Conservation (phyloP, 768 basidiomycete genomes). For the Suillus fuscotomentosus region DNA sequence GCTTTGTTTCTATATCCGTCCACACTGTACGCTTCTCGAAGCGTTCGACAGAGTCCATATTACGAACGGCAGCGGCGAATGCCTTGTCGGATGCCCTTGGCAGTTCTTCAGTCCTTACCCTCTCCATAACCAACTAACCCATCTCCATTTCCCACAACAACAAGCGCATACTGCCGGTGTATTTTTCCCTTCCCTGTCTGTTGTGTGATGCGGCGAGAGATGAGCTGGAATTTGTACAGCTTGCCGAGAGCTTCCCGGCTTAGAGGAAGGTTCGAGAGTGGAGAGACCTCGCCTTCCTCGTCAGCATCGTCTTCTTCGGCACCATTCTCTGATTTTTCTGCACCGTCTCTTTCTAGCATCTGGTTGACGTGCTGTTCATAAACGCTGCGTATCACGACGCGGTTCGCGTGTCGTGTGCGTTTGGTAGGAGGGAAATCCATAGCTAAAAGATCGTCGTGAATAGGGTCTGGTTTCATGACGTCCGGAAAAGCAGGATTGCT, state of each 20-base stretch:
- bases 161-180: constrained; percentile 55
- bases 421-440: constrained; percentile 51
- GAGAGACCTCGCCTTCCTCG: constrained; percentile 14
- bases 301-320: constrained; percentile 21
- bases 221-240: constrained; percentile 40
- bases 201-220: constrained; percentile 64
- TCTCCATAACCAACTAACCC: constrained; percentile 83
- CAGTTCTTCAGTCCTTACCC: constrained; percentile 66
- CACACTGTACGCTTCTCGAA: constrained; percentile 95
- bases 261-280: constrained; percentile 17
- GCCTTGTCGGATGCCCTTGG: constrained; percentile 56
- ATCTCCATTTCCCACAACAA: constrained; percentile 79
- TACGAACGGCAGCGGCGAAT: constrained; percentile 69
- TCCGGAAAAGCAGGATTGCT: constrained; percentile 42
- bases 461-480: constrained; percentile 59
- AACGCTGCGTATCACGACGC: constrained; percentile 64
- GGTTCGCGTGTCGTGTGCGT: constrained; percentile 55
- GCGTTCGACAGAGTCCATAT: constrained; percentile 92
- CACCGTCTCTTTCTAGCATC: constrained; percentile 29
- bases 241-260: constrained; percentile 23
- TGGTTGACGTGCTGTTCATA: constrained; percentile 5
- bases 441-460: constrained; percentile 61
- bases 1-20: constrained; percentile 85
- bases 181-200: constrained; percentile 97
- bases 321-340: constrained; percentile 16